Percentiles rank a stretch among this genome's conserved stretches.
Evolutionary conservation across 2,329 filamentous ascomycete species (phyloP).

Genomic region (Ascocoryne sarcoides): DNA sequence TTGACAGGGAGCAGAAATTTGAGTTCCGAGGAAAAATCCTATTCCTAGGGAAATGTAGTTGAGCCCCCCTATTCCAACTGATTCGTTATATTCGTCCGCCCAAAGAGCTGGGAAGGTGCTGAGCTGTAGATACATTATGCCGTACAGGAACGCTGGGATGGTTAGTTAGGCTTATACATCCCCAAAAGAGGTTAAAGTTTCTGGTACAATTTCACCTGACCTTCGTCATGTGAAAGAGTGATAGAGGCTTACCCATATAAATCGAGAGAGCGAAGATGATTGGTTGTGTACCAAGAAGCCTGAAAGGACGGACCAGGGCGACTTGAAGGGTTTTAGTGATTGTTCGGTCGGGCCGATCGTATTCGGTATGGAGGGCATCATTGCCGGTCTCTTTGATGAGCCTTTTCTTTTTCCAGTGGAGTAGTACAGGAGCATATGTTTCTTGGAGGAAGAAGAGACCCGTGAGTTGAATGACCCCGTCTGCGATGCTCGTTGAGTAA

Average conservation of each 20-base stretch:
- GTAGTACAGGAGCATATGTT: constrained; percentile 40
- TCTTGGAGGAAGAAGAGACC: constrained; percentile 37
- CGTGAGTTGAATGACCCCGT: constrained; percentile 34
- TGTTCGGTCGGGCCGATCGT: constrained; percentile 36
- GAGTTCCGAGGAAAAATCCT: constrained; percentile 33
- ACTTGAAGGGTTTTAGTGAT: constrained; percentile 30
- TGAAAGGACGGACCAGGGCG: constrained; percentile 38
- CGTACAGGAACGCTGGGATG: constrained; percentile 43
- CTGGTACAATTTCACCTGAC: too few species aligned
- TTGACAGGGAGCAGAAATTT: constrained; percentile 27
- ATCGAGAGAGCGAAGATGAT: constrained; percentile 45
- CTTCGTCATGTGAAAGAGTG: too few species aligned
- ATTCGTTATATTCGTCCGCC: constrained; percentile 44
- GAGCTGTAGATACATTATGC: constrained; percentile 46
- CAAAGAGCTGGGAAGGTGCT: constrained; percentile 53
- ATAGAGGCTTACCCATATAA: too few species aligned
- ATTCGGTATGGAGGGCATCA: constrained; percentile 34
- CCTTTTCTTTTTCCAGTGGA: constrained; percentile 34
- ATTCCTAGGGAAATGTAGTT: constrained; percentile 43
- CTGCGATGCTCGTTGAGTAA: constrained; percentile 39
- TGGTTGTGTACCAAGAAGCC: constrained; percentile 42
- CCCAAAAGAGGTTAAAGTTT: too few species aligned
- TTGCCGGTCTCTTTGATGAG: constrained; percentile 46
- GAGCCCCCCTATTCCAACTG: constrained; percentile 48
- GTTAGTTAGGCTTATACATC: too few species aligned